These are phyloP conservation scores for Aspergillus indologenus DNA, from an alignment of 495 filamentous ascomycete genomes.

Conservation along the genomic window DNA sequence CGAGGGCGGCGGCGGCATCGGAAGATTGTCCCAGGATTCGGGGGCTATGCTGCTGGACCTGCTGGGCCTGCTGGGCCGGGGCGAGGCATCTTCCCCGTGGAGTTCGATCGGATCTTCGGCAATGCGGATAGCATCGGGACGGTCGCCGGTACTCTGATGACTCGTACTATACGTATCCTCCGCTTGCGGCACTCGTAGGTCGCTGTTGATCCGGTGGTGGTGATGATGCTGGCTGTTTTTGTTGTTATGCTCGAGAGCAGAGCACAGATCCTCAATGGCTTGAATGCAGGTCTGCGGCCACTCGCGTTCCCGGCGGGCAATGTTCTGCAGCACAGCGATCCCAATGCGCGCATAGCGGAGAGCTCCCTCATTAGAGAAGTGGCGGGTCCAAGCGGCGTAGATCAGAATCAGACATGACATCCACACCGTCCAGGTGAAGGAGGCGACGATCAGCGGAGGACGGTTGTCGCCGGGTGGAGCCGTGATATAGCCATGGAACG, in stretches of 20 bases:
- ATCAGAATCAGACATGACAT: conserved; percentile 49
- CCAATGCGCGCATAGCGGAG: conserved; percentile 31
- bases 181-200: neutral
- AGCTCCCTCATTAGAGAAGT: conserved; percentile 27
- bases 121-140: neutral
- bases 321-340: conserved; percentile 32
- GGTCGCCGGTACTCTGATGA: neutral
- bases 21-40: neutral
- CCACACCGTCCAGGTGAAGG: conserved; percentile 49
- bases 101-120: neutral
- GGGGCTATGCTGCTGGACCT: no score
- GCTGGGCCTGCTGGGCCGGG: no score
- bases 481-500: conserved; percentile 31
- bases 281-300: conserved; percentile 45
- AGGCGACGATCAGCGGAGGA: conserved; percentile 41
- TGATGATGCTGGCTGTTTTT: no score
- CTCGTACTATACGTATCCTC: no score
- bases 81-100: no score
- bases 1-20: neutral
- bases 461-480: conserved; percentile 11
- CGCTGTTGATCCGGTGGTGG: no score
- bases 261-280: conserved; percentile 38
- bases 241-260: conserved; percentile 27
- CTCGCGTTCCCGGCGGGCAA: conserved; percentile 34
- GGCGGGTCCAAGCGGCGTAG: conserved; percentile 42